Evolutionary conservation across 345 rosid species (phyloP), one percentile per base, ranked within the genome.

Genomic region (Rhodomyrtus tomentosa): DNA sequence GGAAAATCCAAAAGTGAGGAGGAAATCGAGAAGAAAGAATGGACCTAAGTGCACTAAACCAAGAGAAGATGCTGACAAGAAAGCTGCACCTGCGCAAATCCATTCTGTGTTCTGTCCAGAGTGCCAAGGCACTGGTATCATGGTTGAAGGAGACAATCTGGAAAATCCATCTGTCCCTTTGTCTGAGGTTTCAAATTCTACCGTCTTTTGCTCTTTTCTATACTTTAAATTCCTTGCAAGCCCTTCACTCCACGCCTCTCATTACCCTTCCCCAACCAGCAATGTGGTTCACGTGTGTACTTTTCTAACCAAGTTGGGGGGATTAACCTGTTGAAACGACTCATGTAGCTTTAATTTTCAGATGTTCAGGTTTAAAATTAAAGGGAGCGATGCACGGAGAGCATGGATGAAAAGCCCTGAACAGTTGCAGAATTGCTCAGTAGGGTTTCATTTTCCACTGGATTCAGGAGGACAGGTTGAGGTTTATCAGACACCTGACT

Each of bases 401-500:
- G 96, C 94, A 86, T 96, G 99, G 98, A 92, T 98, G 93, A 94
- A 91, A 88, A 88, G 87, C 85, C 98, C 99, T 12, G 97, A 98
- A 85, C 81, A 74, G 86, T 85, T 96, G 91, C 82, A 91, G 86
- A 98, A 95, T 58, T 93, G 99, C 89, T 95, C 99, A 15, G 91
- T 86, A 0, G 98, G 99, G 22, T 94, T 97, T 83, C 90, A 90
- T 89, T 96, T 95, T 58, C 98, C 96, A 53, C 85, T 84, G 79
- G 88, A 83, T 80, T 72, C 88, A 27, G 91, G 88, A 74, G 92
- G 86, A 81, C 74, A 29, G 45, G 84, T 79, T 84, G 90, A 92
- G 98, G 98, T 95, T 84, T 51, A 80, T 42, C 55, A 29, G 21
- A 59, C 80, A 80, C 87, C 36, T 81, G 54, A 18, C 84, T 68